phyloP scores from a whole-genome alignment of 73 alveolate genomes.

The Effrenium voratum region DNA sequence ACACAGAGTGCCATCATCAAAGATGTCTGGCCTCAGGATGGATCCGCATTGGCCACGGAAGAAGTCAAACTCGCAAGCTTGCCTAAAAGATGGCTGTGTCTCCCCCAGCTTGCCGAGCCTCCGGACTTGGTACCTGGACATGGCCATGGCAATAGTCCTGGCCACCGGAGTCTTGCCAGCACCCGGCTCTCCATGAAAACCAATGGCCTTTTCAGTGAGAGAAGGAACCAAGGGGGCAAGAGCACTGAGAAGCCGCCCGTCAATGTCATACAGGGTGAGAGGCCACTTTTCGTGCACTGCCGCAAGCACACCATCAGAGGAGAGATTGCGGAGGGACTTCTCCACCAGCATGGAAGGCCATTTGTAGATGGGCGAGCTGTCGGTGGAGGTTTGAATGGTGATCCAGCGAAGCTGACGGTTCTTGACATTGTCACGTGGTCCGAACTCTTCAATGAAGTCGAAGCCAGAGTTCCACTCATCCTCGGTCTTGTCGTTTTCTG shows the following conservation, averaged over 20 bases:
- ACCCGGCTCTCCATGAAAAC: slow-evolving; percentile 52
- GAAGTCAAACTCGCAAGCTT: no score
- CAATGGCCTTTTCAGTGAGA: not conserved
- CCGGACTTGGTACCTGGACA: not conserved
- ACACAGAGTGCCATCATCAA: not conserved
- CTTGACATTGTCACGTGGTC: not conserved
- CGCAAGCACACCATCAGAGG: slow-evolving; percentile 44
- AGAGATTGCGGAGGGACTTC: slow-evolving; percentile 21
- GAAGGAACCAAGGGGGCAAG: slow-evolving; percentile 20
- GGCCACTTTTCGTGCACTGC: slow-evolving; percentile 34
- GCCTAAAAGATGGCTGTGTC: not conserved
- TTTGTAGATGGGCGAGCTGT: slow-evolving; percentile 24
- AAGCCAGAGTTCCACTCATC: slow-evolving; percentile 37
- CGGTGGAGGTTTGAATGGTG: not conserved
- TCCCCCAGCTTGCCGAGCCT: not conserved
- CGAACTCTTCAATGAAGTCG: slow-evolving; percentile 24
- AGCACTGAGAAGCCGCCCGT: slow-evolving; percentile 14
- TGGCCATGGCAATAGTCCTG: slow-evolving; percentile 27
- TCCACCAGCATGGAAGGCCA: slow-evolving; percentile 34
- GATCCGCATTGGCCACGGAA: no score
- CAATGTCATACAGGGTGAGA: not conserved
- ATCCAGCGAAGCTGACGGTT: slow-evolving; percentile 5
- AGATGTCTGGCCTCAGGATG: not conserved
- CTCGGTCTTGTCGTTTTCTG: not conserved
- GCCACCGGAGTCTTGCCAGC: slow-evolving; percentile 39